phyloP scores from a whole-genome alignment of 345 rosid genomes.

The Dipteronia dyeriana region DNA sequence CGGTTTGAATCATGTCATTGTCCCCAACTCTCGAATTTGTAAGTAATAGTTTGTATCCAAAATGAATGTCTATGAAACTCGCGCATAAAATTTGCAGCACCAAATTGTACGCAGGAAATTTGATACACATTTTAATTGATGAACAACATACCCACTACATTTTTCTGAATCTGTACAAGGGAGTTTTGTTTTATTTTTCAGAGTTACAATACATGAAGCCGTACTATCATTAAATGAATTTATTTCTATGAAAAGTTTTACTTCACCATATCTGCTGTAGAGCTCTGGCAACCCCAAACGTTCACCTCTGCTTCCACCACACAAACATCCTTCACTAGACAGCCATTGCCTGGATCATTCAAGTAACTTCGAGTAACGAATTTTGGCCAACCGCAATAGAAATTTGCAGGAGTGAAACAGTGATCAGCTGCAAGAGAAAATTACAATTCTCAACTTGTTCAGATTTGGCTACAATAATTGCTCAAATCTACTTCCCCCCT shows the following conservation, averaged over 20 bases:
- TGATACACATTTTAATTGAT: background rate
- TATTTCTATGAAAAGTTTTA: no score
- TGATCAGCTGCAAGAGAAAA: slow-evolving; percentile 28
- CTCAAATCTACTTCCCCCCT: no score
- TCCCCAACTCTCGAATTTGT: no score
- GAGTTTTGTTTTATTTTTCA: no score
- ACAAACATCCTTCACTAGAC: slow-evolving; percentile 32
- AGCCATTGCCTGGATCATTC: background rate
- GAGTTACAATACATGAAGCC: background rate
- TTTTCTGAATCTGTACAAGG: background rate
- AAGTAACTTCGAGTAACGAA: slow-evolving; percentile 29
- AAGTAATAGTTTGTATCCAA: no score
- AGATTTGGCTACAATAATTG: background rate
- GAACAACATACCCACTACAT: background rate
- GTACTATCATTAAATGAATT: no score
- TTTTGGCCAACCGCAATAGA: slow-evolving; percentile 29
- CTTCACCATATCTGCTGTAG: background rate
- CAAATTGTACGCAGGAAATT: no score
- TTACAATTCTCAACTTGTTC: background rate
- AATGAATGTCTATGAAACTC: no score
- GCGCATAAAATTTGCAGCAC: no score
- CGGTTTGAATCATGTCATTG: no score
- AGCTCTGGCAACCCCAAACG: slow-evolving; percentile 26
- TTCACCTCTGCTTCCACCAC: slow-evolving; percentile 42
- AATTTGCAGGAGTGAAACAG: slow-evolving; percentile 36